Evolutionary conservation across 2,329 filamentous ascomycete genomes (phyloP), one percentile per base, ranked within the genome.

Genomic region (Calycina marina): DNA sequence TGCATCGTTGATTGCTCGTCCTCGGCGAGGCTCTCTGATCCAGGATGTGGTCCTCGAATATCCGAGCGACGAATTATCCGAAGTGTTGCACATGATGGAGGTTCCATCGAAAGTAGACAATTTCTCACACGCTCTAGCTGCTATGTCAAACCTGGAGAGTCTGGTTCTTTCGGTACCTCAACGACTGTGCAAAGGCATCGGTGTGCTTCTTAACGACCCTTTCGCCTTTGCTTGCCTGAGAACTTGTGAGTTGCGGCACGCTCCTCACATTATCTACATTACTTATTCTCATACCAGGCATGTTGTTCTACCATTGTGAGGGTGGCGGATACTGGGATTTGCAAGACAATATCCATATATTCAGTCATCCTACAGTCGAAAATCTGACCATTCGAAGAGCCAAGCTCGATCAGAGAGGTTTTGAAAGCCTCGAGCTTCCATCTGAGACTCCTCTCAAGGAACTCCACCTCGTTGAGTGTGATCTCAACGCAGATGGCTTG

Each of bases 321-420:
- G 52, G 58, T 31, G 52, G 58, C 30, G 50, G 50, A 6, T 66
- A 65, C 45, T 66, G 62, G 62, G 61, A 66, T 40, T 52, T 66
- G 24, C 61, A 58, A 36, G 61, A 63, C 37, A 66, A 64, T 40
- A 65, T 66, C 28, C 60, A 66, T 48, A 62, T 66, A 31, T 66
- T 66, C 37, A 53, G 59, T 3, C 62, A 66, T 30, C 62, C 62
- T 0, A 61, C 61, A 1, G 55, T 66, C 13, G 61, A 65, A 42
- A 55, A 49, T 4, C 55, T 66, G 3, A 53, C 55, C 28, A 60
- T 66, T 30, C 53, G 51, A 28, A 47, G 56, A n/a, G 62, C 62
- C 8, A 58, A 55, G 38, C 52, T 66, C 3, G 61, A 62, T 32
- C 50, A 64, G 34, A 55, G 55, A 1, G 62, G 62, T 3, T 66